Percentiles rank a stretch among this genome's conserved stretches.
Conservation (phyloP, 345 rosid genomes). For the Crucihimalaya himalaica region DNA sequence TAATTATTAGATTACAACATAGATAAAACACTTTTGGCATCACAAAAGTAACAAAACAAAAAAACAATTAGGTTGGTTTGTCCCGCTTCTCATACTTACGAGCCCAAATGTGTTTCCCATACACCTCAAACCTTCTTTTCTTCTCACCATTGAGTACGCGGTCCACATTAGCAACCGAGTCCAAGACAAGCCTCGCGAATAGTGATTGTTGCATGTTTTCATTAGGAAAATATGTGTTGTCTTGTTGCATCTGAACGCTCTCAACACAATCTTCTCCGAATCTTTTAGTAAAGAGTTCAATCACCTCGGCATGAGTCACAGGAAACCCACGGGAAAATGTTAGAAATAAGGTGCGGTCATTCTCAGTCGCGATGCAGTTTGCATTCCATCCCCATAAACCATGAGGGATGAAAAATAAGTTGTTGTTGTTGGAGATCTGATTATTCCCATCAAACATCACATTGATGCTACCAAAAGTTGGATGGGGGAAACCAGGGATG, state of each 20-base stretch:
- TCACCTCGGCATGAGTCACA: conserved; percentile 39
- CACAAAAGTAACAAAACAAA: not conserved
- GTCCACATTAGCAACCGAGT: conserved; percentile 19
- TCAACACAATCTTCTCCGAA: conserved; percentile 31
- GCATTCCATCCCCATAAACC: conserved; percentile 45
- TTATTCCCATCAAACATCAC: conserved; percentile 4
- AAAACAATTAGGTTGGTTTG: not conserved
- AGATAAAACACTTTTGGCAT: not conserved
- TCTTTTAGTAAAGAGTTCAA: conserved; percentile 25
- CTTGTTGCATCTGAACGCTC: conserved; percentile 10
- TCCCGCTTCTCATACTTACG: conserved; percentile 32
- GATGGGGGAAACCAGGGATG: conserved; percentile 47
- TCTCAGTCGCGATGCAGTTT: conserved; percentile 15
- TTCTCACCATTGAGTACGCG: conserved; percentile 1
- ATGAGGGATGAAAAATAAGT: not conserved
- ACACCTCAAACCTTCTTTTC: not conserved
- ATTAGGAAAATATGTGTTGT: not conserved
- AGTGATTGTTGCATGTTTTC: conserved; percentile 16
- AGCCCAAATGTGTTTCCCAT: conserved; percentile 42
- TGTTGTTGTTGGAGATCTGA: not conserved
- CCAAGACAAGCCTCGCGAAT: conserved; percentile 21
- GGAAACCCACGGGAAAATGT: conserved; percentile 53
- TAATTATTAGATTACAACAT: not conserved
- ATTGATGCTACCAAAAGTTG: conserved; percentile 36
- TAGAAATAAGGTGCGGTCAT: conserved; percentile 43